phyloP scores from a whole-genome alignment of 495 filamentous ascomycete species.

The Tuber umbilicatum region DNA sequence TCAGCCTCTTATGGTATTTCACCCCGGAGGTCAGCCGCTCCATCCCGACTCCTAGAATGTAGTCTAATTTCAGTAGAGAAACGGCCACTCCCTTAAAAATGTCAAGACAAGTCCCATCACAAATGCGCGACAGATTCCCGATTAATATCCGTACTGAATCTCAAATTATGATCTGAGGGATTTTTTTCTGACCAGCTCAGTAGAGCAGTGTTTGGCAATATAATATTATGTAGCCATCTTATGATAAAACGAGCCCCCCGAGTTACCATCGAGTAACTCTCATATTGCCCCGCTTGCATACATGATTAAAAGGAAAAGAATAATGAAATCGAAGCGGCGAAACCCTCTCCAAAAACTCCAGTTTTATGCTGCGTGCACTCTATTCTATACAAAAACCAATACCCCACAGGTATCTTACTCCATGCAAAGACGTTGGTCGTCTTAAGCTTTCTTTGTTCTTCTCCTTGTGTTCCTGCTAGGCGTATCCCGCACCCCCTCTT shows the following conservation, averaged over 20 bases:
- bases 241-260: not conserved
- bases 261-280: not conserved
- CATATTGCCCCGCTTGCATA: not conserved
- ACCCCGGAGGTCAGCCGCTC: not conserved
- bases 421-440: not conserved
- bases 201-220: not conserved
- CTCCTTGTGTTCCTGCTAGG: constrained; percentile 34
- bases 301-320: not conserved
- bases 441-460: constrained; percentile 36
- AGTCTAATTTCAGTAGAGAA: not conserved
- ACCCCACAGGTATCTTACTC: constrained; percentile 9
- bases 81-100: not conserved
- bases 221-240: not conserved
- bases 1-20: too few relatives aligned
- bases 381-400: constrained; percentile 21
- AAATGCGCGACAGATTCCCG: not conserved
- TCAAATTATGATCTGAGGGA: not conserved
- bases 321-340: not conserved
- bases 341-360: not conserved
- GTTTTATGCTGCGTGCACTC: constrained; percentile 21
- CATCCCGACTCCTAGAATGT: not conserved
- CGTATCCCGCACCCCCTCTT: constrained; percentile 20
- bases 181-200: not conserved
- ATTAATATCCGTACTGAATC: not conserved
- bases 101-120: not conserved